Base-by-base conservation (phyloP, 2,329 filamentous ascomycete species). In the Chrysoporthe cubensis region DNA sequence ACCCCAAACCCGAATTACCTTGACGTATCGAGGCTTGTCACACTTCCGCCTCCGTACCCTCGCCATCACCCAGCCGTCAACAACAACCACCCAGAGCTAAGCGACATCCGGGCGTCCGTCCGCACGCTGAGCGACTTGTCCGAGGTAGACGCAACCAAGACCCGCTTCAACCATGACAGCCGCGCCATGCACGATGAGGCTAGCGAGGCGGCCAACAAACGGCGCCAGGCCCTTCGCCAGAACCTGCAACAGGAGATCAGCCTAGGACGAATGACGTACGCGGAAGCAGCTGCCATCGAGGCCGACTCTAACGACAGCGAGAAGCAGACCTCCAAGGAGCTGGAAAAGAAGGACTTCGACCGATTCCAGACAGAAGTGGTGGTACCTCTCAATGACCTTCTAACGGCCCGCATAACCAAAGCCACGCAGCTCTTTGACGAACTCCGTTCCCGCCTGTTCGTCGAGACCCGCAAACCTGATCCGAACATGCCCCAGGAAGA, bases 1-100 rank as follows among this genome's bases (percentile, higher is more conserved):
- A 83, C 80, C 1, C 81, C 82, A 40, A 81, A 75, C 69, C 82
- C 80, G 44, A 80, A 84, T 73, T 88, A 88, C 67, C 81, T 98
- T 3, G 95, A 99, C 75, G 91, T 98, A 37, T 98, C 96, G 3
- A 87, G 96, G 40, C 87, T 99, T 1, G 91, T 99, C 4, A 97
- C 96, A 0, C 84, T 99, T 42, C 96, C 96, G 9, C 96, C 96
- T 1, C 92, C 96, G 1, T 98, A 97, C 77, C 96, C 96, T 1
- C 90, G 95, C 8, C 95, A 98, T 75, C 91, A 98, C 74, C 96
- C 96, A 9, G 96, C 96, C 0, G 92, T 98, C 18, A 97, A 97
- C 77, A 99, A 98, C 75, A 96, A 88, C 73, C 96, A 99, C 75
- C 96, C 96, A 0, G 91, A 96, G 71, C 85, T 99, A n/a, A 86